Conservation (phyloP, 306 rosid species). For the Leucaena leucocephala region DNA sequence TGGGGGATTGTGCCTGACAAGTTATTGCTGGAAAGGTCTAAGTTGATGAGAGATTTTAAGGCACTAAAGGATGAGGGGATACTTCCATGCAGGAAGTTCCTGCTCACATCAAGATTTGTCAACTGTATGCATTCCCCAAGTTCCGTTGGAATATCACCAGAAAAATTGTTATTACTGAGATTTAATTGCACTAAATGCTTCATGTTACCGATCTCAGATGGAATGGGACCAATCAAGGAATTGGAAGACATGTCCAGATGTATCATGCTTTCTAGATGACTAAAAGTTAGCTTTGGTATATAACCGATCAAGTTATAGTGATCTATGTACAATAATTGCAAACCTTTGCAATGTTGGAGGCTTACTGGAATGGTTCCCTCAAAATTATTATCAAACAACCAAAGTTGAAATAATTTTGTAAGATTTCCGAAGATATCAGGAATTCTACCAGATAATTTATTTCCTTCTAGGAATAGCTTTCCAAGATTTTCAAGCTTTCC, state of each 20-base stretch:
- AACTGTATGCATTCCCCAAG: constrained; percentile 17
- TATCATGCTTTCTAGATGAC: background rate
- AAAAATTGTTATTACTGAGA: background rate
- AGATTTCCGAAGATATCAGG: constrained; percentile 31
- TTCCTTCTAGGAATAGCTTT: no score
- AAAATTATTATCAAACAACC: background rate
- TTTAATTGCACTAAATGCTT: background rate
- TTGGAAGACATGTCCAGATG: constrained; percentile 1
- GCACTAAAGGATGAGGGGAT: constrained; percentile 20
- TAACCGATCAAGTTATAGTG: constrained; percentile 15
- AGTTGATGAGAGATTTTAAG: constrained; percentile 10
- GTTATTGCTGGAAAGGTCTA: background rate
- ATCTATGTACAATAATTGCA: background rate
- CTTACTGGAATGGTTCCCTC: constrained; percentile 25
- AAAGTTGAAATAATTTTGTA: background rate
- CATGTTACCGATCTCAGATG: background rate
- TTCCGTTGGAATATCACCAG: constrained; percentile 30
- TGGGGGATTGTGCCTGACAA: background rate
- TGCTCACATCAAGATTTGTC: background rate
- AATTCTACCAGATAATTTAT: constrained; percentile 14
- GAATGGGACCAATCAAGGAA: constrained; percentile 28
- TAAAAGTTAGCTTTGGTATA: constrained; percentile 18
- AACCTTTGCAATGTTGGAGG: background rate
- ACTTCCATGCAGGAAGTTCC: constrained; percentile 31
- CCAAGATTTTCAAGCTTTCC: constrained; percentile 35